phyloP scores from a whole-genome alignment of 371 early-diverging fungal genomes.

The Entomophthora muscae region DNA sequence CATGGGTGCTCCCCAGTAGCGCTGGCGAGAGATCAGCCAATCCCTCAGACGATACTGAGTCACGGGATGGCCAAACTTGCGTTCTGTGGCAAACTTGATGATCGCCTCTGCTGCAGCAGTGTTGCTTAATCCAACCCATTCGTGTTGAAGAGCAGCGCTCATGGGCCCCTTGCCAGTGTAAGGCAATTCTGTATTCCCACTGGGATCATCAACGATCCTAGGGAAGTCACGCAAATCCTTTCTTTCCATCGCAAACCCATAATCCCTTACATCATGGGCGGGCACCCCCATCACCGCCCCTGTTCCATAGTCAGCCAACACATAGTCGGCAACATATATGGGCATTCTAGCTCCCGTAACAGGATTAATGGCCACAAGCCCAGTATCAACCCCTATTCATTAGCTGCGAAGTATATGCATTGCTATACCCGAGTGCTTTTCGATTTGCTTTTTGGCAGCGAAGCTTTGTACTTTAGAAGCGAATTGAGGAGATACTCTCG shows the following conservation, averaged over 20 bases:
- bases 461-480: neutral
- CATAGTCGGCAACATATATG: conserved; percentile 59
- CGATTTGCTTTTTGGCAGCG: neutral
- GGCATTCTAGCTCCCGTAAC: conserved; percentile 39
- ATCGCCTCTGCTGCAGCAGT: neutral
- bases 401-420: no score
- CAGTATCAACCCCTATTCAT: conserved; percentile 33
- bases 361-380: conserved; percentile 46
- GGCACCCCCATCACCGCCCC: conserved; percentile 83
- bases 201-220: conserved; percentile 28
- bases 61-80: neutral
- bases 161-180: no score
- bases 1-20: conserved; percentile 99
- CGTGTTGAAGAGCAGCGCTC: no score
- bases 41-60: conserved; percentile 67
- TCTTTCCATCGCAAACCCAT: conserved; percentile 37
- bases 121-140: neutral
- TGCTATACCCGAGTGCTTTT: neutral
- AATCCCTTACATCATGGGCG: conserved; percentile 62
- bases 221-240: conserved; percentile 17
- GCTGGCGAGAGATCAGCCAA: conserved; percentile 95
- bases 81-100: neutral
- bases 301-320: conserved; percentile 59
- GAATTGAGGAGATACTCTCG: neutral
- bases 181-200: conserved; percentile 8